These are phyloP conservation scores for Phytophthora ramorum DNA, from an alignment of 352 stramenopile genomes.

Conservation along the genomic window DNA sequence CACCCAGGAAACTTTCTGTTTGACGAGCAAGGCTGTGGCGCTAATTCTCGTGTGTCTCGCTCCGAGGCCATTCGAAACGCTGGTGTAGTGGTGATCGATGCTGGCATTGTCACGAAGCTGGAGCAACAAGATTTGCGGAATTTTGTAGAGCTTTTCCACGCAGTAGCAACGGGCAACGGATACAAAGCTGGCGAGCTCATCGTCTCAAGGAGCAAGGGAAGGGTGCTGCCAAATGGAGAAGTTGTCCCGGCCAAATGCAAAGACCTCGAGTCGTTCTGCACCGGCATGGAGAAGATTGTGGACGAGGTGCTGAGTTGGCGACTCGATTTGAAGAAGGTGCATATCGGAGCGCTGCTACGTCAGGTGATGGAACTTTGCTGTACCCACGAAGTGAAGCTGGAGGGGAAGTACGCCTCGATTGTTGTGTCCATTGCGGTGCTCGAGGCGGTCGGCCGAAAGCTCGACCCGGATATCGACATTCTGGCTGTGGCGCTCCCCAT, in stretches of 20 bases:
- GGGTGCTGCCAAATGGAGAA: constrained; percentile 34
- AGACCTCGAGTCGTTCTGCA: constrained; percentile 77
- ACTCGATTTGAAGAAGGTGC: constrained; percentile 74
- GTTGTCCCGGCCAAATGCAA: constrained; percentile 54
- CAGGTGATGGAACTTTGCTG: constrained; percentile 93
- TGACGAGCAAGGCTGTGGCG: constrained; percentile 20
- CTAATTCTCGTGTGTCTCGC: constrained; percentile 19
- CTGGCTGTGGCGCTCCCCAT: constrained; percentile 91
- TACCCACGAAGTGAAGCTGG: constrained; percentile 93
- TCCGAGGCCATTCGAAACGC: constrained; percentile 36
- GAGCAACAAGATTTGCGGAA: constrained; percentile 79
- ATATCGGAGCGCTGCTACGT: constrained; percentile 73
- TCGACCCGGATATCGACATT: constrained; percentile 93
- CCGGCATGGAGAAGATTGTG: constrained; percentile 78
- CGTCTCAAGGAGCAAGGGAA: constrained; percentile 66
- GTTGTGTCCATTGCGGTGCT: constrained; percentile 95
- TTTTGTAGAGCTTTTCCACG: constrained; percentile 89
- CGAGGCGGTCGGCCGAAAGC: constrained; percentile 89
- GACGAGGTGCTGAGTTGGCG: constrained; percentile 67
- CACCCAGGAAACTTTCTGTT: constrained; percentile 73
- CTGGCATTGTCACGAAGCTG: constrained; percentile 86
- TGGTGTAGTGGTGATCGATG: constrained; percentile 82
- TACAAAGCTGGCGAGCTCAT: constrained; percentile 84
- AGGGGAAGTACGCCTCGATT: constrained; percentile 95
- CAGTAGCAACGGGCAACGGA: constrained; percentile 82